Conservation (phyloP, 1,139 yeast genomes). For the Zygosaccharomyces pseudobailii region DNA sequence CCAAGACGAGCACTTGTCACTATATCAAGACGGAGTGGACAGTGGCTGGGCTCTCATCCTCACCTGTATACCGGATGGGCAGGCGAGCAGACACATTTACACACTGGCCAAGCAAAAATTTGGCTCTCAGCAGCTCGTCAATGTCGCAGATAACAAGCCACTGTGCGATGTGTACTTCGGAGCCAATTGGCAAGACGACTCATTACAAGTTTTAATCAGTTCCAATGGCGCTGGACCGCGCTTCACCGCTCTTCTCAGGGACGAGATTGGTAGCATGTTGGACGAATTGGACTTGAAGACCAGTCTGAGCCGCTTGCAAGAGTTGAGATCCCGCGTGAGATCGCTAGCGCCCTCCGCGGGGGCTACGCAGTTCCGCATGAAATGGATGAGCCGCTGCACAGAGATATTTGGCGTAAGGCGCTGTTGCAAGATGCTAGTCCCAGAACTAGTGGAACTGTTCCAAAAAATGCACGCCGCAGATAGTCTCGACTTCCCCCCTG, state of each 20-base stretch:
- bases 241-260: conserved; percentile 30
- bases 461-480: conserved; percentile 16
- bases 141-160: conserved; percentile 35
- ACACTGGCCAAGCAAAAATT: conserved; percentile 20
- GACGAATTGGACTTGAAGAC: conserved; percentile 20
- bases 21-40: conserved; percentile 14
- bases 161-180: conserved; percentile 36
- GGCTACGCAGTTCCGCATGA: conserved; percentile 29
- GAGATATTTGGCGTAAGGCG: conserved; percentile 27
- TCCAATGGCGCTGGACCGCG: conserved; percentile 34
- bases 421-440: conserved; percentile 25
- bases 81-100: conserved; percentile 24
- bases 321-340: conserved; percentile 23
- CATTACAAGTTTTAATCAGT: conserved; percentile 30
- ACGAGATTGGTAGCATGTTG: conserved; percentile 22
- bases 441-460: conserved; percentile 19
- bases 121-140: conserved; percentile 30
- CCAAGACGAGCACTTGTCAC: conserved; percentile 14
- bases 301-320: conserved; percentile 26
- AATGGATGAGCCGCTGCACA: conserved; percentile 31
- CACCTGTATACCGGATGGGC: conserved; percentile 29
- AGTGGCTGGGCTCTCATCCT: conserved; percentile 27
- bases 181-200: conserved; percentile 23
- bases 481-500: conserved; percentile 10
- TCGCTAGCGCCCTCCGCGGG: conserved; percentile 11